Conservation (phyloP, 192 early-diverging fungal species). For the Coemansia sp. region DNA sequence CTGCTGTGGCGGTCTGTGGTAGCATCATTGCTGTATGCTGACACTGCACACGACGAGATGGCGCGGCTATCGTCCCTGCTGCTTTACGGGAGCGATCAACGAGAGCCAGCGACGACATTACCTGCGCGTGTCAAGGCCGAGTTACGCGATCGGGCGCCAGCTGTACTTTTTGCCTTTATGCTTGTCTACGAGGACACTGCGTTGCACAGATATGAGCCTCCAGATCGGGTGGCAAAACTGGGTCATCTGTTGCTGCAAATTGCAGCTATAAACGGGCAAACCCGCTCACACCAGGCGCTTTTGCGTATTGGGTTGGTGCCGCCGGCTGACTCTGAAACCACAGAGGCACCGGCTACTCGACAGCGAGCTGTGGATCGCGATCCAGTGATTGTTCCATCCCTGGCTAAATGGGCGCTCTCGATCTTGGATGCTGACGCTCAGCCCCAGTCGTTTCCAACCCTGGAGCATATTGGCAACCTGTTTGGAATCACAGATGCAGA, state of each 20-base stretch:
- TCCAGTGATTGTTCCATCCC: slow-evolving; percentile 19
- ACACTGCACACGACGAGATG: slow-evolving; percentile 13
- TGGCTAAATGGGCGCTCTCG: slow-evolving; percentile 28
- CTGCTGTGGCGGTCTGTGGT: slow-evolving; percentile 23
- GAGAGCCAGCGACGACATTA: slow-evolving; percentile 9
- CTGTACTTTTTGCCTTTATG: slow-evolving; percentile 36
- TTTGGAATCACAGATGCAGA: slow-evolving; percentile 39
- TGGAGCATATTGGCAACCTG: slow-evolving; percentile 18
- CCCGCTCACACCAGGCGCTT: slow-evolving; percentile 9
- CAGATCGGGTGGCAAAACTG: slow-evolving; percentile 11
- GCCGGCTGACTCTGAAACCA: background rate
- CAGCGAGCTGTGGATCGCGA: slow-evolving; percentile 8
- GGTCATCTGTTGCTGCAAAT: slow-evolving; percentile 26
- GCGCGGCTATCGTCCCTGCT: slow-evolving; percentile 24
- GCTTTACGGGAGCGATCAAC: slow-evolving; percentile 17
- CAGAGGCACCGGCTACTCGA: slow-evolving; percentile 1
- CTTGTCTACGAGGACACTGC: slow-evolving; percentile 43
- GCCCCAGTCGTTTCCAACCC: slow-evolving; percentile 22
- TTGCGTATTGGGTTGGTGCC: slow-evolving; percentile 7
- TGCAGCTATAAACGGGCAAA: slow-evolving; percentile 11
- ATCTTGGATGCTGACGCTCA: background rate
- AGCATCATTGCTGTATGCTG: slow-evolving; percentile 11
- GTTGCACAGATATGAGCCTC: slow-evolving; percentile 22
- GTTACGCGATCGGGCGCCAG: slow-evolving; percentile 27
- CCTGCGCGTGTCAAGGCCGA: slow-evolving; percentile 23